Evolutionary conservation across 192 early-diverging fungal species (phyloP), one percentile per base, ranked within the genome.

Genomic region (Umbelopsis ramanniana): DNA sequence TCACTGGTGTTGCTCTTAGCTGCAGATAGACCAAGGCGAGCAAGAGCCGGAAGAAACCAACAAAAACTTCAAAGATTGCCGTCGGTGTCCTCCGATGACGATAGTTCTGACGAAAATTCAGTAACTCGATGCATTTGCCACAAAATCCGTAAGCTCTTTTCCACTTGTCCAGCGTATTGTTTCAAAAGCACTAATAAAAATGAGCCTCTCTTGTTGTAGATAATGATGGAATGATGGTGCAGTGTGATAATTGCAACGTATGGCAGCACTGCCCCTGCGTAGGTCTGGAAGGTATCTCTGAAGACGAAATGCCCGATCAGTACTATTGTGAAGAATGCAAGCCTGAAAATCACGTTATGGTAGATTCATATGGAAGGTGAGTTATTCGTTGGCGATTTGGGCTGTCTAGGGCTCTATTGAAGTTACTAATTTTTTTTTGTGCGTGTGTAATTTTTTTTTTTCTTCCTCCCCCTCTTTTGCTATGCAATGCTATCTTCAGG

Each of bases 201-300:
- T 29, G 53, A n/a, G 26, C n/a, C 69, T 14, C 46, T 23, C 14
- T 38, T 12, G 9, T 46, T 45, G 26, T 46, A 82, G 86, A 84
- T 48, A 79, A 93, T 80, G 83, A 87, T 54, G 85, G 88, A 66
- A 82, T 91, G 67, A 95, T 95, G 96, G 93, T 97, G 38, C 94
- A 97, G 78, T 97, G 96, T 82, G 96, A 97, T 73, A 85, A 87
- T 8, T 97, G 96, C 83, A 84, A 90, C 57, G 93, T 95, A 6
- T 97, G 96, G 96, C 96, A 97, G 79, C 96, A 97, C 76, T 91
- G 92, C 66, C 87, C 92, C n/a, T 97, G 96, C 81, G 91, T 97
- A 76, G 91, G 91, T 66, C 76, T 97, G 60, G 85, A 85, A 67
- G 57, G 57, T 63, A 37, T 63, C 14, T 80, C 85, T 76, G 87